Conservation (phyloP, 2,329 filamentous ascomycete genomes). For the Pestalotiopsis sp. region DNA sequence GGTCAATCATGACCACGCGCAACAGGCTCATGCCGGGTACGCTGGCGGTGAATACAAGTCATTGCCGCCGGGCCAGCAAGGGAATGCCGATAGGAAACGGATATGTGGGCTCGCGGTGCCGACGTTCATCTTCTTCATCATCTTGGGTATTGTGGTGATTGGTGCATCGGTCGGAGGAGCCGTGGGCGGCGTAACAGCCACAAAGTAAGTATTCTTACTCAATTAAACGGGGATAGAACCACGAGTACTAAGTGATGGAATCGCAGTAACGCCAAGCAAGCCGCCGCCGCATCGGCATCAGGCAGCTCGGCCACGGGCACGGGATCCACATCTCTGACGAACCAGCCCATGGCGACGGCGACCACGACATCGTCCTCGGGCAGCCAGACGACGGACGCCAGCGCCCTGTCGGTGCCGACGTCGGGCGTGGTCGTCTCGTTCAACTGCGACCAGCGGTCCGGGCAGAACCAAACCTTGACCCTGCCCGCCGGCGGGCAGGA, state of each 20-base stretch:
- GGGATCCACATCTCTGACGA: neutral
- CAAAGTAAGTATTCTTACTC: neutral
- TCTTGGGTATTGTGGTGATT: neutral
- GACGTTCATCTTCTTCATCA: neutral
- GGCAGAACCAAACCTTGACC: neutral
- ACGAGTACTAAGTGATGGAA: neutral
- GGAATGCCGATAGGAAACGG: neutral
- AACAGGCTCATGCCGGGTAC: neutral
- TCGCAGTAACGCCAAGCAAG: neutral
- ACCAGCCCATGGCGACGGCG: neutral
- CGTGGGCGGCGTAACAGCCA: neutral
- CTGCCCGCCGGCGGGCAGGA: neutral
- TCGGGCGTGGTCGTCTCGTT: neutral
- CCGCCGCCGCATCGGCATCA: neutral
- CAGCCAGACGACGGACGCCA: neutral
- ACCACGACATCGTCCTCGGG: neutral
- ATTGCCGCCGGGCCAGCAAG: neutral
- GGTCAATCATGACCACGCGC: neutral
- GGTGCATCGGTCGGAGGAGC: neutral
- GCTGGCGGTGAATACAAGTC: neutral
- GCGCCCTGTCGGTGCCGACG: neutral
- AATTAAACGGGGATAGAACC: neutral
- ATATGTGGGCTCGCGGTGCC: neutral
- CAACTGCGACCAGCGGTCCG: neutral
- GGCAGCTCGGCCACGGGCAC: neutral